Percentiles rank a stretch among this genome's conserved stretches.
Conservation (phyloP, 805 yeast species). For the Metschnikowia lochheadii region DNA sequence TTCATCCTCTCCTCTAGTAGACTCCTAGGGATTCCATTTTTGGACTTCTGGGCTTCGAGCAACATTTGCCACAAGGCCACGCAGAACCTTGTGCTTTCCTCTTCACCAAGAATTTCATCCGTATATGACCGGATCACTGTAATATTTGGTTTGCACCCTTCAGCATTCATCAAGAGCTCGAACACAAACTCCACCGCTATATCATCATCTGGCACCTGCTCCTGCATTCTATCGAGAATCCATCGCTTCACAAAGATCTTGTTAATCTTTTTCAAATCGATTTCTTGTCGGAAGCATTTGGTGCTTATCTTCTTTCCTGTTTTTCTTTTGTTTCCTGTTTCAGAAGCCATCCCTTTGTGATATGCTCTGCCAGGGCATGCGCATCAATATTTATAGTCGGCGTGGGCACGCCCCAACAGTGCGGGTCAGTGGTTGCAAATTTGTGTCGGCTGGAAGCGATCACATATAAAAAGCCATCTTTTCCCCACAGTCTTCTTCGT, state of each 20-base stretch:
- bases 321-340: background rate
- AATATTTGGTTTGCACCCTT: conserved; percentile 34
- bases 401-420: background rate
- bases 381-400: background rate
- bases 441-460: background rate
- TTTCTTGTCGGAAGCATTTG: conserved; percentile 13
- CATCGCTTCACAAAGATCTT: conserved; percentile 36
- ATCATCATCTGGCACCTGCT: conserved; percentile 48
- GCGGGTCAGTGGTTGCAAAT: conserved; percentile 6
- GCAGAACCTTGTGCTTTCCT: conserved; percentile 38
- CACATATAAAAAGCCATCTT: background rate
- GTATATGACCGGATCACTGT: conserved; percentile 40
- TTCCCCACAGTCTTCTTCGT: no score
- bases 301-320: background rate
- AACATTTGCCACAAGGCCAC: conserved; percentile 42
- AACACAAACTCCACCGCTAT: conserved; percentile 42
- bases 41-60: conserved; percentile 40
- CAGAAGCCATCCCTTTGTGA: background rate
- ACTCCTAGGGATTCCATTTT: conserved; percentile 43
- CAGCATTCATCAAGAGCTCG: conserved; percentile 36
- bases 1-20: conserved; percentile 22
- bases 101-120: conserved; percentile 42
- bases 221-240: conserved; percentile 31
- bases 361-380: background rate
- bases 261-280: conserved; percentile 39